These are phyloP conservation scores for Suillus clintonianus DNA, from an alignment of 768 basidiomycete species.

Conservation along the genomic window DNA sequence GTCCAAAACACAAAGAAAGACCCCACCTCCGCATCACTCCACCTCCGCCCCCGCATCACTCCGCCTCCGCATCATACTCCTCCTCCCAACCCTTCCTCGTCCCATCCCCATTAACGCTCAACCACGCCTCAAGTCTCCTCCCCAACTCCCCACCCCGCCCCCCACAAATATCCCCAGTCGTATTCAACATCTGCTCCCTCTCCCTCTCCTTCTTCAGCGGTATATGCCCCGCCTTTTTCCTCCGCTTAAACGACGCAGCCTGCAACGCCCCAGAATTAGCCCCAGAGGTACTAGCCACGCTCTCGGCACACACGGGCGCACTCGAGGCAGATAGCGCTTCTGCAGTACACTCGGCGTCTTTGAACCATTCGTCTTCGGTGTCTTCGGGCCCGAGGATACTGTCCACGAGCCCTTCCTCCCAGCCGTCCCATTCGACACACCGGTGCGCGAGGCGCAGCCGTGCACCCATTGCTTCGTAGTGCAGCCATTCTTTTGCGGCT, in stretches of 20 bases:
- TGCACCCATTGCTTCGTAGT: conserved; percentile 65
- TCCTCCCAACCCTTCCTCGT: conserved; percentile 16
- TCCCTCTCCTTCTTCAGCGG: conserved; percentile 63
- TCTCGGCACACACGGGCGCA: background rate
- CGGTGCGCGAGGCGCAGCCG: conserved; percentile 77
- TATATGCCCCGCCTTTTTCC: conserved; percentile 45
- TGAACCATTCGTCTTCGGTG: conserved; percentile 72
- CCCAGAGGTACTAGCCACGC: conserved; percentile 1
- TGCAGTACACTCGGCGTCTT: conserved; percentile 33
- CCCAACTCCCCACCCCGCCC: conserved; percentile 80
- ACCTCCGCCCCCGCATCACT: conserved; percentile 16
- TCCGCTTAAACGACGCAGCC: conserved; percentile 27
- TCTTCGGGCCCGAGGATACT: conserved; percentile 76
- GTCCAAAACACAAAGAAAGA: background rate
- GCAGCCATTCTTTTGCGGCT: conserved; percentile 70
- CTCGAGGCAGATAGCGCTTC: background rate
- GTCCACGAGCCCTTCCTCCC: conserved; percentile 83
- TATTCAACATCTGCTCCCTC: conserved; percentile 69
- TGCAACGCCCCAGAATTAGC: conserved; percentile 21
- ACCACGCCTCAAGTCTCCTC: conserved; percentile 72
- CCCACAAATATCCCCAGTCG: conserved; percentile 75
- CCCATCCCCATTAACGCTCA: conserved; percentile 42
- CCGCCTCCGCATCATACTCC: conserved; percentile 27
- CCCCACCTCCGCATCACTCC: conserved; percentile 26
- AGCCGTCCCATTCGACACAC: conserved; percentile 86